Evolutionary conservation across 257 asterid genomes (phyloP).

Genomic region (Penstemon eatonii): DNA sequence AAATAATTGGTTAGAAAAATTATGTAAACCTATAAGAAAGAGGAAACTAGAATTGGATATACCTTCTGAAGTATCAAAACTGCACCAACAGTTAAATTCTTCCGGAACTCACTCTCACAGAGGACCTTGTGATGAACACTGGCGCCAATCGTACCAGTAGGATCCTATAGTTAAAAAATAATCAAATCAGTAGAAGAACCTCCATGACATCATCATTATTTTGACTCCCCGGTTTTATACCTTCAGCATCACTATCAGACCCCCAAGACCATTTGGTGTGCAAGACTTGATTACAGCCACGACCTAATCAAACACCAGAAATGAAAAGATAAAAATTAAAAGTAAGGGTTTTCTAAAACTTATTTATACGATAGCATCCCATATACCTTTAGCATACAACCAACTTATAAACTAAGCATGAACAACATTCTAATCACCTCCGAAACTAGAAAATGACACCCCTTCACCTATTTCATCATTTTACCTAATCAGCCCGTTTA

Average conservation of each 20-base stretch:
- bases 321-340: conserved; percentile 18
- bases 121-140: conserved; percentile 80
- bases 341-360: conserved; percentile 4
- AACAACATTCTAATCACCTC: conserved; percentile 4
- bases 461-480: conserved; percentile 5
- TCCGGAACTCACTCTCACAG: conserved; percentile 52
- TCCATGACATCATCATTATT: not conserved
- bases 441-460: not conserved
- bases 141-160: conserved; percentile 82
- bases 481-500: conserved; percentile 3
- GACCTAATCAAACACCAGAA: conserved; percentile 51
- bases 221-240: conserved; percentile 34
- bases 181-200: conserved; percentile 34
- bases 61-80: conserved; percentile 82
- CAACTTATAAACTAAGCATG: not conserved
- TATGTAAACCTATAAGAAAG: conserved; percentile 14
- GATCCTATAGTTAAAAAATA: conserved; percentile 58
- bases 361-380: not conserved
- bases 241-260: conserved; percentile 73
- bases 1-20: not conserved
- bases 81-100: conserved; percentile 62
- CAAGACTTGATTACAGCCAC: conserved; percentile 82
- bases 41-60: conserved; percentile 23
- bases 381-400: conserved; percentile 20
- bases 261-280: conserved; percentile 75